Evolutionary conservation across 2,329 filamentous ascomycete genomes (phyloP), one percentile per base, ranked within the genome.

Genomic region (Epicoccum sorghinum): DNA sequence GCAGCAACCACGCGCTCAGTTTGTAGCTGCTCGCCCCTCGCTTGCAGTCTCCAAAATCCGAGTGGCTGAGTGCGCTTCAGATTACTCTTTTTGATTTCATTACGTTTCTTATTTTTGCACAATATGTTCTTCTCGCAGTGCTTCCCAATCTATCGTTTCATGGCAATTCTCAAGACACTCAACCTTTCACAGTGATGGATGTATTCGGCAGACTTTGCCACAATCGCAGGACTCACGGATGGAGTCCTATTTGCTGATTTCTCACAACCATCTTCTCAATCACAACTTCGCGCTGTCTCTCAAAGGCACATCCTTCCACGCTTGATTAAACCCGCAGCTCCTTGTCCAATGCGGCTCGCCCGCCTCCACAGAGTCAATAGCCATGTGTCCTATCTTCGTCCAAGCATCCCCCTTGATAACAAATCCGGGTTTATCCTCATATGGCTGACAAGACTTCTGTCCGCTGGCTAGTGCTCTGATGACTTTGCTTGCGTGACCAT

Each of bases 401-500:
- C 88, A 92, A 65, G 83, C 77, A 4, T 81, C 79, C 0, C 79
- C 79, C 57, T 79, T 80, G 35, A 91, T 73, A 46, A 75, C 72
- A 27, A 85, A 78, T 10, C 59, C 65, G 13, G 61, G 78, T 76
- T 23, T 77, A 71, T 40, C 56, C 54, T 79, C 77, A 57, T 72
- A 88, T 36, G 72, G 70, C 60, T 69, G 64, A 46, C 80, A 82
- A 1, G 82, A 66, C 29, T 79, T 69, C 69, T 88, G 80, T 1
- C 85, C 90, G 64, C 91, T 75, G 4, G 83, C 82, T 14, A 95
- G 72, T 1, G 90, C 87, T 29, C 92, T 80, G 7, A 88, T 80
- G 4, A 96, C 76, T 74, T 97, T 97, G 48, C 87, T 80, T 8
- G 86, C 81, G 75, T 98, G 93, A 0, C 93, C 92, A 72, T 97